A percentile compares a stretch with the other conserved stretches of the same genome.
Evolutionary conservation across 768 basidiomycete genomes (phyloP).

Genomic region (Suillus spraguei): DNA sequence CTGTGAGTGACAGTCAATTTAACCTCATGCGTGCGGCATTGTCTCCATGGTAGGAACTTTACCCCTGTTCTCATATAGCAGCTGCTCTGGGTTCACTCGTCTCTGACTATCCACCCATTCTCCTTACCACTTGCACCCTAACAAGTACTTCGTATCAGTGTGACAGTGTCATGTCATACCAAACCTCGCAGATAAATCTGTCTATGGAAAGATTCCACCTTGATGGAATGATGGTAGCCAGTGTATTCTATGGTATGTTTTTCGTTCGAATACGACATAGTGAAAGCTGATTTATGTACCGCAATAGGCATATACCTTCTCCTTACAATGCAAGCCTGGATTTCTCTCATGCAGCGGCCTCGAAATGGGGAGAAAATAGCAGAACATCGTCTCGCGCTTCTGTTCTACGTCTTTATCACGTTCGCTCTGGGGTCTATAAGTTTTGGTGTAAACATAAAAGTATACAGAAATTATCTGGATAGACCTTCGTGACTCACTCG

Average conservation of each 20-base stretch:
- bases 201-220: constrained; percentile 31
- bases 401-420: constrained; percentile 27
- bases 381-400: constrained; percentile 13
- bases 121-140: background rate
- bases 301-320: constrained; percentile 24
- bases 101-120: background rate
- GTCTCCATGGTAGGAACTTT: background rate
- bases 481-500: constrained; percentile 25
- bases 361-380: background rate
- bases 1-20: background rate
- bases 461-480: constrained; percentile 37
- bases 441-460: constrained; percentile 25
- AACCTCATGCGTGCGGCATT: background rate
- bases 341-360: constrained; percentile 11
- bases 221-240: constrained; percentile 21
- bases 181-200: constrained; percentile 20
- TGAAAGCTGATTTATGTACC: background rate
- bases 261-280: background rate
- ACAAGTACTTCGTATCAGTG: background rate
- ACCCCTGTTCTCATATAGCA: background rate
- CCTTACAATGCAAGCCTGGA: constrained; percentile 21
- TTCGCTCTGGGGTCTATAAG: constrained; percentile 31
- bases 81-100: background rate
- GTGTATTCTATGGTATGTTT: constrained; percentile 24
- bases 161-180: constrained; percentile 19